Evolutionary conservation across 345 rosid genomes (phyloP).

Genomic region (Aethionema arabicum): DNA sequence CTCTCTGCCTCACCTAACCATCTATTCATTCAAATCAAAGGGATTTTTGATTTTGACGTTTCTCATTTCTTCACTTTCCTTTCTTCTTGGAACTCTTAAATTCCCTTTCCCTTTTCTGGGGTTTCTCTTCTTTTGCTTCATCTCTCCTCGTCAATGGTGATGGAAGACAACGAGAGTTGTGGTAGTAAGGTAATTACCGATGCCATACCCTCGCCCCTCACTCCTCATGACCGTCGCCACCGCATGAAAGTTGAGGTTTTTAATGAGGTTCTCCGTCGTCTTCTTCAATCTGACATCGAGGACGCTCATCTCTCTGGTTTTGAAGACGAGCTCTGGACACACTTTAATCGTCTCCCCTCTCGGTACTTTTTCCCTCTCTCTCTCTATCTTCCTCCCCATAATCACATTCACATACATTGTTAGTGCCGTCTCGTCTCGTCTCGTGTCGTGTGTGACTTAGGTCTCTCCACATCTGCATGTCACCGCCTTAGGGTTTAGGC

Average conservation of each 20-base stretch:
- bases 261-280: conserved; percentile 70
- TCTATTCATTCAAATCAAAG: conserved; percentile 11
- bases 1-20: neutral
- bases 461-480: neutral
- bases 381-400: neutral
- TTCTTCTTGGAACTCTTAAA: neutral
- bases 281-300: conserved; percentile 46
- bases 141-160: conserved; percentile 45
- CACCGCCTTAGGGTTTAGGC: neutral
- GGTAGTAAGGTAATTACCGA: conserved; percentile 51
- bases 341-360: conserved; percentile 87
- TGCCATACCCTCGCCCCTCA: conserved; percentile 40
- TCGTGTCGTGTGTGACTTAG: neutral
- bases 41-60: conserved; percentile 8
- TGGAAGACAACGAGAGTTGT: conserved; percentile 70
- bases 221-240: conserved; percentile 49
- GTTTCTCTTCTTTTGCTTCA: neutral
- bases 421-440: neutral
- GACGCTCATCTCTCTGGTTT: conserved; percentile 66
- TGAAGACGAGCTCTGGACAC: conserved; percentile 84
- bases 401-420: conserved; percentile 12
- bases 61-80: neutral
- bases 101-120: neutral
- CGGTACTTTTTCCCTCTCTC: conserved; percentile 44
- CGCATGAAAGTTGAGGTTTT: conserved; percentile 65